phyloP scores from a whole-genome alignment of 208 protist genomes.

The Sergeia podlipaevii region DNA sequence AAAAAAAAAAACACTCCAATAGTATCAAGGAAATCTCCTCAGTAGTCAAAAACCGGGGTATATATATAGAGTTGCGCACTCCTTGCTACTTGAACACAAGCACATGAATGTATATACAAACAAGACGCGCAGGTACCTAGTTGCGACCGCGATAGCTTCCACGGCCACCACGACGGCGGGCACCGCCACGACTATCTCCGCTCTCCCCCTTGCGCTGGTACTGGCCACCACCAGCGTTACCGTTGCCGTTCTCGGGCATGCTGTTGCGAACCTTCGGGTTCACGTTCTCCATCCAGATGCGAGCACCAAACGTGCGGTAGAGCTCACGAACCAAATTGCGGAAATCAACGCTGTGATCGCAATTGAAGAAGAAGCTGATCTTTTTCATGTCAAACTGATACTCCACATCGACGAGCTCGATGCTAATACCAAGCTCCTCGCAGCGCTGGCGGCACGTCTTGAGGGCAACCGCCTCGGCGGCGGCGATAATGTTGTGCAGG shows the following conservation, averaged over 20 bases:
- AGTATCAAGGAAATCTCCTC: too few species aligned
- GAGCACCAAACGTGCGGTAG: conserved; percentile 85
- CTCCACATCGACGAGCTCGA: conserved; percentile 79
- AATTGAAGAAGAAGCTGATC: conserved; percentile 91
- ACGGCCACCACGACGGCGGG: conserved; percentile 5
- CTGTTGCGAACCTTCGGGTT: conserved; percentile 84
- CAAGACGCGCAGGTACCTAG: too few species aligned
- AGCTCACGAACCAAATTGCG: conserved; percentile 83
- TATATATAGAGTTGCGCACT: too few species aligned
- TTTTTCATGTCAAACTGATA: conserved; percentile 95
- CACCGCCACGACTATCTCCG: neutral
- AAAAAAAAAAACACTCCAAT: too few species aligned
- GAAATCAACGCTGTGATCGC: conserved; percentile 88
- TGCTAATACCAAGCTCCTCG: conserved; percentile 76
- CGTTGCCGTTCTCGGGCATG: conserved; percentile 40
- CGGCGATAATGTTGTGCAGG: conserved; percentile 71
- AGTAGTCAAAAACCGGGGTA: too few species aligned
- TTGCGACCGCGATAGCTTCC: conserved; percentile 1
- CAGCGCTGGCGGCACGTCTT: conserved; percentile 83
- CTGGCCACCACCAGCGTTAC: conserved; percentile 6
- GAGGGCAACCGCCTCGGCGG: conserved; percentile 79
- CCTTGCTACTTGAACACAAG: too few species aligned
- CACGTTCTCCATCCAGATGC: conserved; percentile 93
- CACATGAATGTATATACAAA: too few species aligned
- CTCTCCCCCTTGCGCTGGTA: conserved; percentile 14